Evolutionary conservation across 2,329 filamentous ascomycete species (phyloP).

Genomic region (Xylaria sp.): DNA sequence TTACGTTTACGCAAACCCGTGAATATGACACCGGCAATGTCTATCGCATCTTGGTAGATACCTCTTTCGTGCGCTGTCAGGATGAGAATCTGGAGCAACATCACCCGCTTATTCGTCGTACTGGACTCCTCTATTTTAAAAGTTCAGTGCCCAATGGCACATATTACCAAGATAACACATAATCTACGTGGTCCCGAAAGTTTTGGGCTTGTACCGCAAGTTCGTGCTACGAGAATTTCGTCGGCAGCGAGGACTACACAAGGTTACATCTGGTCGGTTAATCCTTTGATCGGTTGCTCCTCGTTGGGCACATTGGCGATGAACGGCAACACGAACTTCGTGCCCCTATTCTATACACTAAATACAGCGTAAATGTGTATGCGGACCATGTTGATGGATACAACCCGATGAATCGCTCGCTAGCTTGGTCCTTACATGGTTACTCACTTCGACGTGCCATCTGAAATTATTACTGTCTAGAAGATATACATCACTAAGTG

Average conservation of each 20-base stretch:
- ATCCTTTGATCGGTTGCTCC: neutral
- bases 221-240: neutral
- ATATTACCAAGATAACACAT: neutral
- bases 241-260: neutral
- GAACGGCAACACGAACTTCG: neutral
- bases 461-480: no score
- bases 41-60: neutral
- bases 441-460: no score
- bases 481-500: no score
- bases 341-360: neutral
- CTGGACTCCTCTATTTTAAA: neutral
- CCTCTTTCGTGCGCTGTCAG: neutral
- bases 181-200: neutral
- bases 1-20: neutral
- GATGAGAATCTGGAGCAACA: neutral
- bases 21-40: neutral
- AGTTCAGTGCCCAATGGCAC: neutral
- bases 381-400: neutral
- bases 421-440: no score
- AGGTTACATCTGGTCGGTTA: neutral
- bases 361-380: neutral
- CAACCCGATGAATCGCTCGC: neutral
- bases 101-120: neutral
- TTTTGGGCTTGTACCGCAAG: neutral
- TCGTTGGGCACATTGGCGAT: neutral